phyloP scores from a whole-genome alignment of 192 early-diverging fungal genomes.

The Helicostylum pulchrum region DNA sequence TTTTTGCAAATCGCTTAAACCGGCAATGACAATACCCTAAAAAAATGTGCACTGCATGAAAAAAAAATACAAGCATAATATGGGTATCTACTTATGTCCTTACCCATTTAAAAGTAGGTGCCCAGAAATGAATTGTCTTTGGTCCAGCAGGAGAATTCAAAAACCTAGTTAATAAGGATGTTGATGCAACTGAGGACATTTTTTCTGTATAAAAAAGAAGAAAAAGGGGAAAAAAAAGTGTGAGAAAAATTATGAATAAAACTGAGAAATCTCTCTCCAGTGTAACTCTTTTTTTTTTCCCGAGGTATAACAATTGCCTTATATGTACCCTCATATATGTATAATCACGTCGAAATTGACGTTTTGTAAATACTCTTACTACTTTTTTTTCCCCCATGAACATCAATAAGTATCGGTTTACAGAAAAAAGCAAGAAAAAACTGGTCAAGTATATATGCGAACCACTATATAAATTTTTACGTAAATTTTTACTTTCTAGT shows the following conservation, averaged over 20 bases:
- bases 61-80: neutral
- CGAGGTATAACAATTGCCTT: no score
- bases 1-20: conserved; percentile 79
- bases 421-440: no score
- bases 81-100: neutral
- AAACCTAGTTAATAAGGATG: conserved; percentile 69
- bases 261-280: neutral
- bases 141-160: conserved; percentile 74
- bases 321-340: no score
- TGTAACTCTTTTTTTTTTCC: no score
- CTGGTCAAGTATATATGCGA: no score
- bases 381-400: no score
- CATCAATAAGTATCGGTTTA: no score
- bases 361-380: no score
- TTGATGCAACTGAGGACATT: conserved; percentile 36
- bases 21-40: conserved; percentile 90
- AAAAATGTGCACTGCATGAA: neutral
- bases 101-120: conserved; percentile 89
- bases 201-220: neutral
- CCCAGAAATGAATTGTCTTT: conserved; percentile 99
- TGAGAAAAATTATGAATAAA: conserved; percentile 12
- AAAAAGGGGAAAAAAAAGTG: conserved; percentile 2
- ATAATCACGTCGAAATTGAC: no score
- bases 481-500: no score
- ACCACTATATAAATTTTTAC: no score